Conservation (phyloP, 495 filamentous ascomycete genomes). For the Parachaetomium inaequale region DNA sequence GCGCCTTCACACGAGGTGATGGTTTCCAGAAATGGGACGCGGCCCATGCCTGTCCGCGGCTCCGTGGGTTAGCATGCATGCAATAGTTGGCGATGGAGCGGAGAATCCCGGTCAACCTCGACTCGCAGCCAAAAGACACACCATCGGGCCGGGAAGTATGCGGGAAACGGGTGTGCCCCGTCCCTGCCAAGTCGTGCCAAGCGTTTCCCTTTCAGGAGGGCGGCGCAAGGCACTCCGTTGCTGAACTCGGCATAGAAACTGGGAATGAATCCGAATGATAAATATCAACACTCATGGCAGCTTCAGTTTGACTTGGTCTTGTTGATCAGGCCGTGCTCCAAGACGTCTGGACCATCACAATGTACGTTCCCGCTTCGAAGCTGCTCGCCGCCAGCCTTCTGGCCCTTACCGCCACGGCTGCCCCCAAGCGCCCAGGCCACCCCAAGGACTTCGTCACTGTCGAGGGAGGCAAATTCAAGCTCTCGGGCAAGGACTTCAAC, state of each 20-base stretch:
- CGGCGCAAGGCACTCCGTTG: slow-evolving; percentile 15
- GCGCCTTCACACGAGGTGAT: no score
- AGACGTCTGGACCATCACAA: background rate
- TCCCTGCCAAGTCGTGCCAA: slow-evolving; percentile 18
- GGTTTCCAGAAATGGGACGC: background rate
- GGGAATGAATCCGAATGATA: slow-evolving; percentile 4
- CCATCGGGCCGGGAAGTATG: background rate
- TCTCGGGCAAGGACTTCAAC: slow-evolving; percentile 61
- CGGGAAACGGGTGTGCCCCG: background rate
- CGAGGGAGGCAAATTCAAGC: slow-evolving; percentile 55
- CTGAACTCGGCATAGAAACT: background rate
- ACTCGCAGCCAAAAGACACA: background rate
- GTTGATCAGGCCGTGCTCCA: background rate
- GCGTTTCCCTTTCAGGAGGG: background rate
- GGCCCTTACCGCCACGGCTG: slow-evolving; percentile 13
- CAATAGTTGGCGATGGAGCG: background rate
- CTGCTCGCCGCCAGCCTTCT: slow-evolving; percentile 14
- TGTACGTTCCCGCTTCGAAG: slow-evolving; percentile 4
- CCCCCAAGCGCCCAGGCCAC: background rate
- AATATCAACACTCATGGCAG: slow-evolving; percentile 12
- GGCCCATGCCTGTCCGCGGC: background rate
- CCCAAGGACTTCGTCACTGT: slow-evolving; percentile 44
- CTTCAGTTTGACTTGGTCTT: background rate
- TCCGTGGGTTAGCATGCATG: background rate
- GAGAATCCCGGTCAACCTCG: background rate